Base-by-base conservation (phyloP, 345 rosid species). In the Diplotaxis tenuifolia region DNA sequence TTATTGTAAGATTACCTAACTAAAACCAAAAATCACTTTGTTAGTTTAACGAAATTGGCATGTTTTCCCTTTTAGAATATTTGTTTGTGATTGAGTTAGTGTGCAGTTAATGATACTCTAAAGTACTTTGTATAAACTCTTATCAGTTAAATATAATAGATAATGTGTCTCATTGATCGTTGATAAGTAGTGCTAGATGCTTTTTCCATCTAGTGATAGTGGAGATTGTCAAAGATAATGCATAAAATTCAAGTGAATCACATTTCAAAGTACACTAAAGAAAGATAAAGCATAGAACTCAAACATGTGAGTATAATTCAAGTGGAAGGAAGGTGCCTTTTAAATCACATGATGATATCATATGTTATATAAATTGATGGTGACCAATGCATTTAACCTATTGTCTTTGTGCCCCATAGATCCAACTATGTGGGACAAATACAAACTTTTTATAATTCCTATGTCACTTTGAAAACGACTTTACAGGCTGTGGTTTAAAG, bases 341-440 rank as follows among this genome's bases (percentile, higher is more conserved):
- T 12, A 47, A 69, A 65, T 76, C 76, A 76, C 80, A 76, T 76
- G 80, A 45, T 64, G 80, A 10, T 47, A 76, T 63, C 74, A 58
- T 70, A 49, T 49, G 71, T 67, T 49, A 25, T 2, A 64, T 34
- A 65, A 70, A 58, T 32, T 65, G 75, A 70, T 56, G 55, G 75
- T 63, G 75, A 69, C 75, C 32, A 68, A 23, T 70, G 62, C 67
- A 58, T 70, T 31, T 64, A 70, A 70, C 6, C 67, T 22, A 71
- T 71, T 59, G 57, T 71, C 50, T 71, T 50, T 77, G 80, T 34
- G 54, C 54, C 54, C 80, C 75, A 76, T 70, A 64, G 7, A 64
- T 76, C 67, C 32, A 64, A 70, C 60, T 70, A 71, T 47, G 75
- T 64, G 76, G 71, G 80, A 76, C 80, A 76, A 70, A 75, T 28